Evolutionary conservation across 2,329 filamentous ascomycete species (phyloP).

Genomic region (Fusarium proliferatum): DNA sequence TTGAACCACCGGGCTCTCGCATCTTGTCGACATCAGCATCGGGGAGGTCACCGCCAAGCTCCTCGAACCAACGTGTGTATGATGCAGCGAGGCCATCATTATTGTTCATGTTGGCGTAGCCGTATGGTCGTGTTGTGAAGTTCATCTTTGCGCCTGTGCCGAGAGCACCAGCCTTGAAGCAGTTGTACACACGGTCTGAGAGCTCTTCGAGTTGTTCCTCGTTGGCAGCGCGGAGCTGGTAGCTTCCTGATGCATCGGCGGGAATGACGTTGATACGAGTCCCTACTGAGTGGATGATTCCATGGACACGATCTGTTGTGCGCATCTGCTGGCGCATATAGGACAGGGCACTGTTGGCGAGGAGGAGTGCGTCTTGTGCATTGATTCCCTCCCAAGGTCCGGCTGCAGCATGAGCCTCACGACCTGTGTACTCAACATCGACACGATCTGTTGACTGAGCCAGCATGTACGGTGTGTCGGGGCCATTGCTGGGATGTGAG

Average conservation of each 20-base stretch:
- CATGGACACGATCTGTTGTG: constrained; percentile 32
- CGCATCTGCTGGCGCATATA: constrained; percentile 37
- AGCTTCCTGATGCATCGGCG: constrained; percentile 67
- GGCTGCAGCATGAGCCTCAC: constrained; percentile 30
- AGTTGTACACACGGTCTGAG: constrained; percentile 38
- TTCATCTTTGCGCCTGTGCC: constrained; percentile 50
- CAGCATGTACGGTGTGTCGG: constrained; percentile 30
- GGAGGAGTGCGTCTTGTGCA: constrained; percentile 36
- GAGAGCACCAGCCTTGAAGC: constrained; percentile 46
- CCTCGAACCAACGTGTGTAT: constrained; percentile 40
- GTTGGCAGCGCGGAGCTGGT: constrained; percentile 64
- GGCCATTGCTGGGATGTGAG: constrained; percentile 25
- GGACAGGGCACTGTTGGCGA: constrained; percentile 34
- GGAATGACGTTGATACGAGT: constrained; percentile 41
- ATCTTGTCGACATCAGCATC: constrained; percentile 43
- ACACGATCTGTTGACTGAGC: constrained; percentile 33
- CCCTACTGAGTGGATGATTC: constrained; percentile 35
- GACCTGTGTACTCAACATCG: constrained; percentile 30
- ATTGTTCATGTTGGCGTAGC: constrained; percentile 48
- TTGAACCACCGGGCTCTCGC: constrained; percentile 37
- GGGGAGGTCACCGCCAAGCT: constrained; percentile 39
- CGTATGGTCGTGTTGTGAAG: constrained; percentile 48
- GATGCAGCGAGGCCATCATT: constrained; percentile 43
- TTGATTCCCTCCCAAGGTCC: constrained; percentile 38
- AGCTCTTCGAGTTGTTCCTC: constrained; percentile 37